Conservation (phyloP, 2,329 filamentous ascomycete species). For the Fusarium piperis region DNA sequence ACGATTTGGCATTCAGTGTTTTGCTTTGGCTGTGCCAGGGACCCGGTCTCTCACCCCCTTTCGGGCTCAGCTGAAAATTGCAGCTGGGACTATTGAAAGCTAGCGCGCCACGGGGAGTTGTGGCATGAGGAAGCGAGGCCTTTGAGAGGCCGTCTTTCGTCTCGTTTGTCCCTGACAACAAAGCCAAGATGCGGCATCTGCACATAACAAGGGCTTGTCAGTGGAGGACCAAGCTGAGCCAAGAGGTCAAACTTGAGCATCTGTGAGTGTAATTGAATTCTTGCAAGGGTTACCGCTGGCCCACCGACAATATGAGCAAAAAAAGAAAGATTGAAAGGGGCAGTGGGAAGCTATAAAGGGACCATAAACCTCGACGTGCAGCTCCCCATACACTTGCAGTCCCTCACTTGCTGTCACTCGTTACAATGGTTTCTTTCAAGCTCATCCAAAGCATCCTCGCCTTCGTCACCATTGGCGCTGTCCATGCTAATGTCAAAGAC, state of each 20-base stretch:
- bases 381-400: background rate
- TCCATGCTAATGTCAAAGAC: background rate
- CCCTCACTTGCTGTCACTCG: background rate
- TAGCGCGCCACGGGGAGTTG: background rate
- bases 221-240: background rate
- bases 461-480: background rate
- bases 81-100: background rate
- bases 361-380: background rate
- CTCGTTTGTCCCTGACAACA: background rate
- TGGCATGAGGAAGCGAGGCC: background rate
- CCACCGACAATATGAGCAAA: background rate
- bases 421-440: background rate
- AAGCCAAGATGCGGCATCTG: background rate
- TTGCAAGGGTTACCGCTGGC: background rate
- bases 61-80: background rate
- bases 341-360: background rate
- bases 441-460: background rate
- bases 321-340: background rate
- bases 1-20: background rate
- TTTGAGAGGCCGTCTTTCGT: background rate
- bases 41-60: background rate
- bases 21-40: background rate
- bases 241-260: background rate
- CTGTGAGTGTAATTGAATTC: background rate
- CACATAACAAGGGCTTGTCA: background rate